A percentile compares a stretch with the other conserved stretches of the same genome.
These are phyloP conservation scores for rapeseed (Brassica napus) DNA, from an alignment of 345 rosid genomes.

Conservation along the genomic window Da-Ae NC_063440.1:25795001-25795500, in stretches of 20 bases:
- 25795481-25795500: constrained; percentile 65
- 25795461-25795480: constrained; percentile 66
- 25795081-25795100: constrained; percentile 54
- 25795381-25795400: constrained; percentile 60
- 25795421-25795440: constrained; percentile 90
- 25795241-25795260: constrained; percentile 67
- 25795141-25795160: constrained; percentile 83
- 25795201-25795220: constrained; percentile 84
- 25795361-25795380: constrained; percentile 20
- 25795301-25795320: constrained; percentile 6
- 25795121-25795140: constrained; percentile 70
- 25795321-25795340: neutral
- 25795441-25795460: constrained; percentile 82
- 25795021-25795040: constrained; percentile 67
- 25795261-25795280: neutral
- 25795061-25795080: constrained; percentile 87
- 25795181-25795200: constrained; percentile 90
- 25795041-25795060: constrained; percentile 62
- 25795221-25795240: constrained; percentile 91
- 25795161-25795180: constrained; percentile 91
- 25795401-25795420: constrained; percentile 72
- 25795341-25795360: neutral
- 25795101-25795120: constrained; percentile 57
- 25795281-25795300: constrained; percentile 14
- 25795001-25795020: constrained; percentile 86